Conservation (phyloP, 768 basidiomycete genomes). For the Termitomyces sp. region DNA sequence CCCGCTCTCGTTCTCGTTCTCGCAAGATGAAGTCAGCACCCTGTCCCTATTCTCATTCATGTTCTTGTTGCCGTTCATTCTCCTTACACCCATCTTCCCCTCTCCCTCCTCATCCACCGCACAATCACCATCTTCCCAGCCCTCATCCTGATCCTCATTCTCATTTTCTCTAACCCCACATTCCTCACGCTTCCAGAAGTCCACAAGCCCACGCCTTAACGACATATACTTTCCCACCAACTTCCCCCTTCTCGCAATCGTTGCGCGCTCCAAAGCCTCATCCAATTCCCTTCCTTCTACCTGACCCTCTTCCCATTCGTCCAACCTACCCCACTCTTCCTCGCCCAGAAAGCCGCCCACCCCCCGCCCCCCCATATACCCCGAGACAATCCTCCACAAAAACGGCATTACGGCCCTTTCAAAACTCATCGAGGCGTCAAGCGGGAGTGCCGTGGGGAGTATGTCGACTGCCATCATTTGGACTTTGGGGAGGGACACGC, state of each 20-base stretch:
- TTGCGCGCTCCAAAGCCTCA: constrained; percentile 60
- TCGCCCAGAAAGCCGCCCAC: too few species aligned
- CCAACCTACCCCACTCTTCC: constrained; percentile 12
- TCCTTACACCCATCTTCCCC: neutral
- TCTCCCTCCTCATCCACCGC: neutral
- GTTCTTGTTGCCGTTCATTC: neutral
- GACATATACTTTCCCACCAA: constrained; percentile 50
- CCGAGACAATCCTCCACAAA: constrained; percentile 44
- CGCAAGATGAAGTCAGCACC: too few species aligned
- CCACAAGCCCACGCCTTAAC: constrained; percentile 48
- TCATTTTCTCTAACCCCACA: too few species aligned
- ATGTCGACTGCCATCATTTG: constrained; percentile 91
- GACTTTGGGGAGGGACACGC: constrained; percentile 29
- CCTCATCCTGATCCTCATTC: neutral
- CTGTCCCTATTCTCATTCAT: neutral
- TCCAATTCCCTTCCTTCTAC: constrained; percentile 8
- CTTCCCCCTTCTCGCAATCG: constrained; percentile 55
- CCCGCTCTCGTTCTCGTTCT: too few species aligned
- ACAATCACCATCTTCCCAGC: neutral
- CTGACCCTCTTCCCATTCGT: constrained; percentile 18
- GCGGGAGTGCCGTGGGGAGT: constrained; percentile 76
- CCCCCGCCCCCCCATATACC: too few species aligned
- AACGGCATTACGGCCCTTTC: constrained; percentile 63
- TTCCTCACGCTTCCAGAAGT: constrained; percentile 25
- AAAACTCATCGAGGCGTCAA: constrained; percentile 79